phyloP scores from a whole-genome alignment of 805 yeast genomes.

The Kregervanrija delftensis region DNA sequence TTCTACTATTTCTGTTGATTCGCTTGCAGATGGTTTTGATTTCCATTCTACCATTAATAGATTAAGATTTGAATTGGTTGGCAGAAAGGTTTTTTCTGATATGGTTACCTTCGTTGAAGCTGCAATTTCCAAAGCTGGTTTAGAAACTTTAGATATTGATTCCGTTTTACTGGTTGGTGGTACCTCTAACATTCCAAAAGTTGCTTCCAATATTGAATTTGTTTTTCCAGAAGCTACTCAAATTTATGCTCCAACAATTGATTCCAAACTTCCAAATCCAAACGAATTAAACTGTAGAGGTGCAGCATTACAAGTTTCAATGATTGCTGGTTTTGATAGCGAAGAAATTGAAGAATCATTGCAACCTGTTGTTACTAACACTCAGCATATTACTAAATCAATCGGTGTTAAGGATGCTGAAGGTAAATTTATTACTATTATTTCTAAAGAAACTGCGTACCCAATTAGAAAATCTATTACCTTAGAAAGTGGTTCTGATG shows the following conservation, averaged over 20 bases:
- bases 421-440: constrained; percentile 62
- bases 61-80: constrained; percentile 84
- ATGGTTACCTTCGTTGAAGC: constrained; percentile 71
- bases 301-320: constrained; percentile 93
- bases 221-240: constrained; percentile 77
- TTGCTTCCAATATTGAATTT: constrained; percentile 64
- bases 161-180: constrained; percentile 94
- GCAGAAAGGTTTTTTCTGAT: constrained; percentile 68
- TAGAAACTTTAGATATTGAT: constrained; percentile 80
- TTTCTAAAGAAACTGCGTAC: constrained; percentile 79
- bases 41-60: constrained; percentile 91
- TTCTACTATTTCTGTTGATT: constrained; percentile 89
- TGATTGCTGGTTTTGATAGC: constrained; percentile 73
- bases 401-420: constrained; percentile 76
- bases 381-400: constrained; percentile 78
- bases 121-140: constrained; percentile 72
- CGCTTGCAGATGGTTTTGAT: constrained; percentile 89
- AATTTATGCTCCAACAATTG: constrained; percentile 69
- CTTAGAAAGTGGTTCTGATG: constrained; percentile 54
- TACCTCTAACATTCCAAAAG: constrained; percentile 84
- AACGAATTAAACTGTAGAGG: constrained; percentile 89
- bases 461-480: constrained; percentile 77
- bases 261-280: constrained; percentile 77
- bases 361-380: constrained; percentile 78
- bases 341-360: constrained; percentile 76